Evolutionary conservation across 768 basidiomycete genomes (phyloP).

Genomic region (Rhodotorula toruloides): DNA sequence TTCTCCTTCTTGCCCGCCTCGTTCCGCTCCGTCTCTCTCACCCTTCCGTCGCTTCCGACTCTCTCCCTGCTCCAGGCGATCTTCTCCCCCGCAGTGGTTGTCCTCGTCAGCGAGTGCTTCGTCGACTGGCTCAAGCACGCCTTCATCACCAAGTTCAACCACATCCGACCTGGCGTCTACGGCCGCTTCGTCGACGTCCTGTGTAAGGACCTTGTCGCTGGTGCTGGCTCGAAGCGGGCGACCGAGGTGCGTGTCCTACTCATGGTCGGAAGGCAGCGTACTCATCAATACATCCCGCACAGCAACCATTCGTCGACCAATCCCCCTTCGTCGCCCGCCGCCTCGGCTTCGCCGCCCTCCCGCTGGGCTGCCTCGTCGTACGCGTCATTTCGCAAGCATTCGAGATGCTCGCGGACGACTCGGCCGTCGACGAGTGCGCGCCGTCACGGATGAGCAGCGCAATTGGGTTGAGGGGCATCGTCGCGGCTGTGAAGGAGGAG

Average conservation of each 20-base stretch:
- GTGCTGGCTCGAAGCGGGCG: slow-evolving; percentile 46
- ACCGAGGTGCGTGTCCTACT: slow-evolving; percentile 58
- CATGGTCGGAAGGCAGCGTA: neutral
- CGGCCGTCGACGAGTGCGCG: slow-evolving; percentile 41
- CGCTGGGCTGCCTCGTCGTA: slow-evolving; percentile 69
- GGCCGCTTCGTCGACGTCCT: slow-evolving; percentile 92
- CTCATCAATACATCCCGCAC: neutral
- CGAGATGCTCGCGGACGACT: slow-evolving; percentile 46
- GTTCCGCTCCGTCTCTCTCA: slow-evolving; percentile 40
- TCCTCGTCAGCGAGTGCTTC: slow-evolving; percentile 81
- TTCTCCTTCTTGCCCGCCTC: slow-evolving; percentile 64
- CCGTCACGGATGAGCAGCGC: slow-evolving; percentile 7
- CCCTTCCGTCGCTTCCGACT: slow-evolving; percentile 38
- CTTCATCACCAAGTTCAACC: slow-evolving; percentile 99
- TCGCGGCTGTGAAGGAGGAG: slow-evolving; percentile 19
- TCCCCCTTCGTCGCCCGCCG: slow-evolving; percentile 89
- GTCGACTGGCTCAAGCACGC: slow-evolving; percentile 99
- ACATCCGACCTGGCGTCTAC: slow-evolving; percentile 90
- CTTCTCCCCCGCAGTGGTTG: slow-evolving; percentile 85
- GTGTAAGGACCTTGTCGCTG: slow-evolving; percentile 79
- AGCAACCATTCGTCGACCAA: slow-evolving; percentile 91
- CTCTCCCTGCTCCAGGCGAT: slow-evolving; percentile 58
- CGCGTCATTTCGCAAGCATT: slow-evolving; percentile 49
- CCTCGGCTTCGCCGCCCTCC: slow-evolving; percentile 86
- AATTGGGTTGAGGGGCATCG: neutral